These are phyloP conservation scores for Zygosaccharomyces pseudobailii DNA, from an alignment of 1,139 yeast species.

Conservation along the genomic window DNA sequence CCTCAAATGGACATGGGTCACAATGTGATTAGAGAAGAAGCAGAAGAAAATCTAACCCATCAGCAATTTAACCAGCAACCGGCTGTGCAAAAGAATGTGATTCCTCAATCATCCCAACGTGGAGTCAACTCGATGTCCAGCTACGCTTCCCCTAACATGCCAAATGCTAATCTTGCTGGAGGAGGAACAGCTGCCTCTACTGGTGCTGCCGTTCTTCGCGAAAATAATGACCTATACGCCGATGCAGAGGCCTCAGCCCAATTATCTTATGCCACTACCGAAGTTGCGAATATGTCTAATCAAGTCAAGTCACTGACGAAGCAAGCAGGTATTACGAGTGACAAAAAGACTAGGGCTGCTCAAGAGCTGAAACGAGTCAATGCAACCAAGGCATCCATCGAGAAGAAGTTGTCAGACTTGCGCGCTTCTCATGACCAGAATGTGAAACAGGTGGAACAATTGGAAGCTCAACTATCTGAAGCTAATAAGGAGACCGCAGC, in stretches of 20 bases:
- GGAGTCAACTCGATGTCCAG: slow-evolving; percentile 31
- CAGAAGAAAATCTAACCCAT: slow-evolving; percentile 7
- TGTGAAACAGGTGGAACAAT: slow-evolving; percentile 66
- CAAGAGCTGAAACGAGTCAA: slow-evolving; percentile 64
- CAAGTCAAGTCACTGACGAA: slow-evolving; percentile 74
- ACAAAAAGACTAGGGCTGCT: slow-evolving; percentile 69
- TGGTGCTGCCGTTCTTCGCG: slow-evolving; percentile 6
- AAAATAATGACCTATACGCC: slow-evolving; percentile 50
- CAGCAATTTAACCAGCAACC: slow-evolving; percentile 8
- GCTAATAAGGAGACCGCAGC: slow-evolving; percentile 69
- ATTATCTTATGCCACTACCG: slow-evolving; percentile 74
- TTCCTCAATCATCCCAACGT: slow-evolving; percentile 18
- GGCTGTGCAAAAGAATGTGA: slow-evolving; percentile 4
- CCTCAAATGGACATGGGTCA: slow-evolving; percentile 9
- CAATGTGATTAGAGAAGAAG: slow-evolving; percentile 11
- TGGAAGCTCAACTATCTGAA: slow-evolving; percentile 53
- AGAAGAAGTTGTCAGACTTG: slow-evolving; percentile 59
- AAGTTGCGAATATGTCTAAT: slow-evolving; percentile 79
- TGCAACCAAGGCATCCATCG: slow-evolving; percentile 64
- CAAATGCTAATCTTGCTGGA: slow-evolving; percentile 14
- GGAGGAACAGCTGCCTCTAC: slow-evolving; percentile 9
- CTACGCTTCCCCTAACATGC: slow-evolving; percentile 22
- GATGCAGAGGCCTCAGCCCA: slow-evolving; percentile 59
- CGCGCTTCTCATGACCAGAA: slow-evolving; percentile 74
- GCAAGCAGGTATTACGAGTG: slow-evolving; percentile 68